Evolutionary conservation across 2,329 filamentous ascomycete genomes (phyloP), one percentile per base, ranked within the genome.

Genomic region (Aspergillus uvarum): DNA sequence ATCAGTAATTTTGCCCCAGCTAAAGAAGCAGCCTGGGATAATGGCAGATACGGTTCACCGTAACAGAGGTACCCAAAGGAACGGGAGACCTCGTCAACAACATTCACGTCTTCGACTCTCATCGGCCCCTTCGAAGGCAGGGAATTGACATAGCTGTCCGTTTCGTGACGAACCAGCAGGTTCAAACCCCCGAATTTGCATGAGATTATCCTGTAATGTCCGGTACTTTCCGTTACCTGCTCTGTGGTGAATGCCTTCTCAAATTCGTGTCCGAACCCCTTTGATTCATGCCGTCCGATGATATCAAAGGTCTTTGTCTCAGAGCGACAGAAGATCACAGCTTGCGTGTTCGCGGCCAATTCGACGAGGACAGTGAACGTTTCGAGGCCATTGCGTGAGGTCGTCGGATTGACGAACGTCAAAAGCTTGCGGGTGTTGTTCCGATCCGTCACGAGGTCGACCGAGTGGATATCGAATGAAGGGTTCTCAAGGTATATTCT

Each of bases 361-460:
- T 83, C 80, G 29, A 79, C 68, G 1, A 72, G 59, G 47, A 83
- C 80, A n/a, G 69, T 73, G 61, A 82, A 82, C 5, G 67, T 10
- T 14, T 78, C 69, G 11, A 69, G 64, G 16, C 63, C 60, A 32
- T 71, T 61, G 47, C 58, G 68, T 24, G 49, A 57, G 2, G 65
- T 60, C 6, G 19, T 54, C 1, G 73, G 72, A 35, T 76, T 68
- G 52, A 81, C 61, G 60, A 83, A 81, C 2, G 72, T 71, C 1
- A 83, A 71, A 21, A 83, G 77, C 66, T 83, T 83, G 31, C 80
- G 78, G 54, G 83, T 74, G 54, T 79, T 82, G 67, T 80, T 81
- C 31, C 79, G 69, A 62, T 82, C 80, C 2, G 76, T 79, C 21
- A 83, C 70, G 11, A 83, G 58, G 63, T 82, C 76, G 51, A 79